Evolutionary conservation across 495 filamentous ascomycete species (phyloP), one percentile per base, ranked within the genome.

Genomic region (Xylaria flabelliformis): DNA sequence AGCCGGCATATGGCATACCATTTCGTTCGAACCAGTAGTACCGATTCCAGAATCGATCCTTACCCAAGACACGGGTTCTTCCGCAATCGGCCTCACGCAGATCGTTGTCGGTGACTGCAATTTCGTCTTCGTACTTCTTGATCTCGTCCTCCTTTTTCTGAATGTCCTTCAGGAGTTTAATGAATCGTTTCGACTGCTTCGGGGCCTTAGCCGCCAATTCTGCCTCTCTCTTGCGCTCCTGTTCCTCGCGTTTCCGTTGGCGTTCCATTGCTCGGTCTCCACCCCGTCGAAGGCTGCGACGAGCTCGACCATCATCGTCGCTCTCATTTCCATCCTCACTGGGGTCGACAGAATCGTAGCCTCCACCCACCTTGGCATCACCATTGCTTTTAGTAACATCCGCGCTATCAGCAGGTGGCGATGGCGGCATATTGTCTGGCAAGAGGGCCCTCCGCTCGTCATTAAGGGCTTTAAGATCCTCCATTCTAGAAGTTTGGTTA

Each of bases 1-100:
- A 84, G 2, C 97, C 97, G 59, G 85, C 94, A 78, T 93, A 97
- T 1, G 96, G 97, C 96, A 98, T 98, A 36, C 94, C 96, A 77
- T 98, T 99, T 48, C 95, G 92, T 82, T 99, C 96, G 79, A 98
- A 97, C 95, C 95, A 99, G 85, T 94, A 98, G 79, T 98, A 99
- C 26, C 94, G 92, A 78, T 98, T 99, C 90, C 93, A 97, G 84
- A 97, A 99, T 32, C 96, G 89, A 79, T 99, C 96, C 73, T 94
- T 93, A 56, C 96, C 96, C 13, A 99, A 86, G 65, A 94, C 90
- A 69, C 91, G 90, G 17, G 94, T 97, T 64, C 96, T 91, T 50
- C 94, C 92, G 77, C 95, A 97, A 78, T 97, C 94, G 53, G 94
- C 92, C 81, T 98, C 94, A 65, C 96, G 91, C 46, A 99, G 87